Evolutionary conservation across 768 basidiomycete genomes (phyloP).

Genomic region (Arthromyces matolae): DNA sequence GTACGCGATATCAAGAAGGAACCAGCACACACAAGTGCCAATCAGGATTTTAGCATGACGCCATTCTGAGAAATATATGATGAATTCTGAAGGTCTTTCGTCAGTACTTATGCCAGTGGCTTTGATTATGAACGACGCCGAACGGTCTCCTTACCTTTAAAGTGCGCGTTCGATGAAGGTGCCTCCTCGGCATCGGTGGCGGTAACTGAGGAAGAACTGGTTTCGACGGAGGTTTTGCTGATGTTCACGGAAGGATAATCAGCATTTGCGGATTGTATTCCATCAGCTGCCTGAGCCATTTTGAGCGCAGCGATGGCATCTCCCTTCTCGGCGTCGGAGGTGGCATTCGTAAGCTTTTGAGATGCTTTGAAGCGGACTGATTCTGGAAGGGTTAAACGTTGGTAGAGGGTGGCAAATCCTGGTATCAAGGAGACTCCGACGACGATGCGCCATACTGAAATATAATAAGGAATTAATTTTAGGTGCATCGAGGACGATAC

Average conservation of each 20-base stretch:
- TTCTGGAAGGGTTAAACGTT: slow-evolving; percentile 71
- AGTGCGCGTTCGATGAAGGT: too few relatives aligned
- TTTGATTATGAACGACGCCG: not conserved
- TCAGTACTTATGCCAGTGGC: too few relatives aligned
- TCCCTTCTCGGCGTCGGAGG: slow-evolving; percentile 15
- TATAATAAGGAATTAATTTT: not conserved
- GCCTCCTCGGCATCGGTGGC: too few relatives aligned
- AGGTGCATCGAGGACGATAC: not conserved
- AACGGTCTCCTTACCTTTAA: slow-evolving; percentile 33
- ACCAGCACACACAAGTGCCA: slow-evolving; percentile 70
- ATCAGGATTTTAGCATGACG: slow-evolving; percentile 62
- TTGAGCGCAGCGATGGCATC: slow-evolving; percentile 30
- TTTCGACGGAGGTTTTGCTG: too few relatives aligned
- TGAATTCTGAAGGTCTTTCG: slow-evolving; percentile 45
- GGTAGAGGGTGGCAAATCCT: slow-evolving; percentile 71
- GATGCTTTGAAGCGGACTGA: slow-evolving; percentile 52
- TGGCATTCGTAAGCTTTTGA: slow-evolving; percentile 28
- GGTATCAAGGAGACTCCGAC: slow-evolving; percentile 74
- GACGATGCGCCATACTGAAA: slow-evolving; percentile 68
- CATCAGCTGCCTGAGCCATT: slow-evolving; percentile 27
- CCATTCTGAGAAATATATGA: slow-evolving; percentile 70
- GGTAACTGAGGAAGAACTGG: too few relatives aligned
- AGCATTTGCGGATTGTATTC: too few relatives aligned
- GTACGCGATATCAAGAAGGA: slow-evolving; percentile 70
- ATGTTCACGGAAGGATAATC: too few relatives aligned